These are phyloP conservation scores for Penicillium samsonianum DNA, from an alignment of 495 filamentous ascomycete species.

Conservation along the genomic window DNA sequence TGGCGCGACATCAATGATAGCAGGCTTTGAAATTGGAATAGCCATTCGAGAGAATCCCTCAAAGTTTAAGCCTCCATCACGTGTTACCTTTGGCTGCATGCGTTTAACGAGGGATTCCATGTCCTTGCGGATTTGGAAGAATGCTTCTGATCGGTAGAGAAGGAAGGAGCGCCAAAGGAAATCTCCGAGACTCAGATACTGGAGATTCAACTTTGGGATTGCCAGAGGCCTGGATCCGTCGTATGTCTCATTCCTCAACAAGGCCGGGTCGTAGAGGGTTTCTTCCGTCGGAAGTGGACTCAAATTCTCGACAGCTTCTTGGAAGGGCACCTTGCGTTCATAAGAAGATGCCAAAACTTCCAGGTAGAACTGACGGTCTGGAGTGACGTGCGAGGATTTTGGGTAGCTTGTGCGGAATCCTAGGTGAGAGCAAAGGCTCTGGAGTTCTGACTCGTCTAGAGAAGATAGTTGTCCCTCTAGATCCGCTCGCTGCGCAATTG, in stretches of 20 bases:
- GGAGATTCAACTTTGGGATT: conserved; percentile 91
- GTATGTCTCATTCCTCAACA: conserved; percentile 84
- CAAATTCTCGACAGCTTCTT: conserved; percentile 70
- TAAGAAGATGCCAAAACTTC: conserved; percentile 77
- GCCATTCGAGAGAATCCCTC: conserved; percentile 91
- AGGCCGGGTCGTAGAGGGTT: conserved; percentile 77
- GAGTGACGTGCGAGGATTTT: conserved; percentile 58
- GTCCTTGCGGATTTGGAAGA: conserved; percentile 90
- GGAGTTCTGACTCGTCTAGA: conserved; percentile 72
- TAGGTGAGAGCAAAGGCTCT: conserved; percentile 67
- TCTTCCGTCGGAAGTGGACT: conserved; percentile 81
- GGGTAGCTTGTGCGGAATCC: conserved; percentile 81
- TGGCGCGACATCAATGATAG: conserved; percentile 83
- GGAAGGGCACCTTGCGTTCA: conserved; percentile 79
- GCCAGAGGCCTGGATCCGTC: conserved; percentile 87
- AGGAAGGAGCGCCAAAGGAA: conserved; percentile 93
- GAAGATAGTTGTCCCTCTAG: conserved; percentile 73
- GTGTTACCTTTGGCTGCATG: conserved; percentile 66
- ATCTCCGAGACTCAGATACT: conserved; percentile 93
- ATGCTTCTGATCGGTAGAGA: conserved; percentile 86
- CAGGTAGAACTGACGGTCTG: conserved; percentile 66
- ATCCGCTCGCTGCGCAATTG: conserved; percentile 76
- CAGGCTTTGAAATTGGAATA: conserved; percentile 79
- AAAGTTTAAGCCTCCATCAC: conserved; percentile 67
- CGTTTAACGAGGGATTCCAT: conserved; percentile 80